Conservation (phyloP, 2,329 filamentous ascomycete species). For the Mycosphaerella sp. region DNA sequence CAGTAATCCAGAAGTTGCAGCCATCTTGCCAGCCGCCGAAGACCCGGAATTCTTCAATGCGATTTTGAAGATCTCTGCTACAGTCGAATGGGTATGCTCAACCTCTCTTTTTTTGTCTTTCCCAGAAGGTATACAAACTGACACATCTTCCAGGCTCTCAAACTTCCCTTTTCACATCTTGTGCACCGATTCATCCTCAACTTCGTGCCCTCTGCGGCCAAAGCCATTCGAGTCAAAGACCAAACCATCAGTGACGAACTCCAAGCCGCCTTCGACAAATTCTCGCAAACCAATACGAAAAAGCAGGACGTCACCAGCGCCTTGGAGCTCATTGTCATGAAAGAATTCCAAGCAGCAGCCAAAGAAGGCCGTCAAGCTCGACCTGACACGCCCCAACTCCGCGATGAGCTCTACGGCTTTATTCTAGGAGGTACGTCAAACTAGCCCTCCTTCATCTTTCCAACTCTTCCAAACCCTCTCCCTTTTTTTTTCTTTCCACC, state of each 20-base stretch:
- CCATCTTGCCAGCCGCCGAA: slow-evolving; percentile 16
- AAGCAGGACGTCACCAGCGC: slow-evolving; percentile 23
- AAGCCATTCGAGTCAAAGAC: slow-evolving; percentile 23
- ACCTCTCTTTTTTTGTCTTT: not conserved
- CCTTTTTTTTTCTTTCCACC: too few relatives aligned
- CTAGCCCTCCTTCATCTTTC: not conserved
- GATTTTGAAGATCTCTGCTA: slow-evolving; percentile 19
- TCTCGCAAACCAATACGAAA: slow-evolving; percentile 13
- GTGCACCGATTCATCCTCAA: slow-evolving; percentile 22
- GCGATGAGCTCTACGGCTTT: slow-evolving; percentile 28
- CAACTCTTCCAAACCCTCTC: not conserved
- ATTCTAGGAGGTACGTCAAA: slow-evolving; percentile 30
- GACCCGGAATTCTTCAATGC: slow-evolving; percentile 20
- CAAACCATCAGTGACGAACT: slow-evolving; percentile 33
- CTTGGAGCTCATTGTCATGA: slow-evolving; percentile 32
- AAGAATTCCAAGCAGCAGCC: slow-evolving; percentile 28
- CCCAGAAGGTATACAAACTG: not conserved
- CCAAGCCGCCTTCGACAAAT: slow-evolving; percentile 28
- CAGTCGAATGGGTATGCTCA: slow-evolving; percentile 10
- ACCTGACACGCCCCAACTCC: slow-evolving; percentile 20
- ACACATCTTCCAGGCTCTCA: not conserved
- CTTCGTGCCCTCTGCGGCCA: slow-evolving; percentile 4
- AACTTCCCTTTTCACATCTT: slow-evolving; percentile 15
- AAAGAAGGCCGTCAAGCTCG: slow-evolving; percentile 26
- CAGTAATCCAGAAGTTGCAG: not conserved